Conservation (phyloP, 495 filamentous ascomycete genomes). For the Penicillium daleae region DNA sequence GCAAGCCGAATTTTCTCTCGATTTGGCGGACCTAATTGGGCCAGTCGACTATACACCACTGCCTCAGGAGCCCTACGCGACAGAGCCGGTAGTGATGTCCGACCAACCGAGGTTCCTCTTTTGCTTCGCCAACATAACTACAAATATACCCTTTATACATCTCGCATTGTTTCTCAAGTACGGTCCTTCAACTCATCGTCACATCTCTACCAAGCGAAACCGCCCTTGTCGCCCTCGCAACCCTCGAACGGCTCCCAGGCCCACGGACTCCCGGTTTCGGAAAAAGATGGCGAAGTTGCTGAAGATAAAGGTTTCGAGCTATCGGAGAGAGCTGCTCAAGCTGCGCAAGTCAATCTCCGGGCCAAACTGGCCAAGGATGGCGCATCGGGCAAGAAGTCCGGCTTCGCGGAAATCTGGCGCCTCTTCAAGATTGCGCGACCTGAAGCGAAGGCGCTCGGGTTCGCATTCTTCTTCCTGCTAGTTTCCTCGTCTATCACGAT, state of each 20-base stretch:
- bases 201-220: conserved; percentile 34
- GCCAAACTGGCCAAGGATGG: conserved; percentile 85
- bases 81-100: conserved; percentile 16
- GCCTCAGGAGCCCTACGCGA: conserved; percentile 29
- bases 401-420: conserved; percentile 79
- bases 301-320: conserved; percentile 63
- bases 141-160: conserved; percentile 17
- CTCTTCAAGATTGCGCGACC: conserved; percentile 87
- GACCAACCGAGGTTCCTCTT: conserved; percentile 21
- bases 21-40: conserved; percentile 13
- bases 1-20: conserved; percentile 9
- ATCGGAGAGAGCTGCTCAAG: conserved; percentile 80
- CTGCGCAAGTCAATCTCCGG: conserved; percentile 86
- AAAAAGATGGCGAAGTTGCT: conserved; percentile 41
- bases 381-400: conserved; percentile 61
- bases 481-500: conserved; percentile 90
- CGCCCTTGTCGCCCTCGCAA: conserved; percentile 20
- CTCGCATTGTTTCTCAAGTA: conserved; percentile 28
- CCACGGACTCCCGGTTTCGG: conserved; percentile 21
- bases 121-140: conserved; percentile 22
- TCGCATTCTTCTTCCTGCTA: conserved; percentile 81
- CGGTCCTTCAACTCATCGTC: conserved; percentile 37
- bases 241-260: conserved; percentile 9
- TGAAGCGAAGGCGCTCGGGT: conserved; percentile 74
- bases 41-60: conserved; percentile 31